phyloP scores from a whole-genome alignment of 345 rosid species.

The Erodium maritimum region DNA sequence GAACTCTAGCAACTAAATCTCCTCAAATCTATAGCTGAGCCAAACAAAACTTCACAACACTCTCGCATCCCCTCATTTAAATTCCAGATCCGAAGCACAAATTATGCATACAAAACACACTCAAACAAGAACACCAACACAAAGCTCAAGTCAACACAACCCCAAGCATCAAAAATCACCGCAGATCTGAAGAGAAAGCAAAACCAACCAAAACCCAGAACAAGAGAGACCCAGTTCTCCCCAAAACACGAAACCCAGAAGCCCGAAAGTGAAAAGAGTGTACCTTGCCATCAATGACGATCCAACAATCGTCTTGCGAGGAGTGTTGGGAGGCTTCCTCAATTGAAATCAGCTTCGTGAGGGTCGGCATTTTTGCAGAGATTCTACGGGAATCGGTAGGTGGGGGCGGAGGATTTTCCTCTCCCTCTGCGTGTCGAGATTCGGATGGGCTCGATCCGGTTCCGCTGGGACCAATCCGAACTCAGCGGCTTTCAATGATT shows the following conservation, averaged over 20 bases:
- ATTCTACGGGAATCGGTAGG: background rate
- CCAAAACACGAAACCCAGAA: background rate
- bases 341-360: slow-evolving; percentile 53
- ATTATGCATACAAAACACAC: too few relatives aligned
- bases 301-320: slow-evolving; percentile 80
- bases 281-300: slow-evolving; percentile 84
- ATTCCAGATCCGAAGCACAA: background rate
- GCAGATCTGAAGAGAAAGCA: background rate
- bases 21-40: too few relatives aligned
- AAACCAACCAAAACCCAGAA: background rate
- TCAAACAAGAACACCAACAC: too few relatives aligned
- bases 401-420: background rate
- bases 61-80: background rate
- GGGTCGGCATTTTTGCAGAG: slow-evolving; percentile 50
- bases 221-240: too few relatives aligned
- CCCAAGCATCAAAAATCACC: background rate
- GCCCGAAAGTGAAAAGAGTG: background rate
- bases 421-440: background rate
- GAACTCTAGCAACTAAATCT: too few relatives aligned
- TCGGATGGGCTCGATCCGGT: too few relatives aligned
- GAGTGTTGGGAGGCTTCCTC: slow-evolving; percentile 66
- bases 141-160: background rate
- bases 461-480: too few relatives aligned
- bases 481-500: too few relatives aligned
- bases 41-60: background rate